phyloP scores from a whole-genome alignment of 371 early-diverging fungal species.

The Mortierella sp. region DNA sequence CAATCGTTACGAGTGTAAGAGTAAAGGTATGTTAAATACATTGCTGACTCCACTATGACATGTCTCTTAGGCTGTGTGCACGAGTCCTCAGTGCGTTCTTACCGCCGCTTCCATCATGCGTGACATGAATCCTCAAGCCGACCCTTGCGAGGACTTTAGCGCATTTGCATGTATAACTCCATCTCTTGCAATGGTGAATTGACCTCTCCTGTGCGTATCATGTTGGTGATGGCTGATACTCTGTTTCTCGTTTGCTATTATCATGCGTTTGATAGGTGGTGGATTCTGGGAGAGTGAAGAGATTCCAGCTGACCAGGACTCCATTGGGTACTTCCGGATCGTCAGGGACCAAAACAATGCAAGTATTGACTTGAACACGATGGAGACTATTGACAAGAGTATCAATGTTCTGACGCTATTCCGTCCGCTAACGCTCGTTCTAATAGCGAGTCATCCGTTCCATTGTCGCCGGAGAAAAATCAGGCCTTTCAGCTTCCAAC shows the following conservation, averaged over 20 bases:
- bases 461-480: conserved; percentile 18
- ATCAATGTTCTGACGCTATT: too few relatives aligned
- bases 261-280: conserved; percentile 56
- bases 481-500: conserved; percentile 3
- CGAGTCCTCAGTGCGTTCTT: conserved; percentile 66
- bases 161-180: conserved; percentile 61
- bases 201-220: background rate
- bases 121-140: conserved; percentile 56
- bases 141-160: conserved; percentile 69
- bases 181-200: too few relatives aligned
- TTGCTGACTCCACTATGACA: background rate
- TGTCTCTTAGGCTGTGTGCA: conserved; percentile 53
- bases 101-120: conserved; percentile 65
- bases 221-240: too few relatives aligned
- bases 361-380: conserved; percentile 22
- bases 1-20: background rate
- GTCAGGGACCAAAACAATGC: conserved; percentile 59
- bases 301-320: conserved; percentile 64
- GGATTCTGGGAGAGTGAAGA: conserved; percentile 59
- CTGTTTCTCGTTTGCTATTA: too few relatives aligned
- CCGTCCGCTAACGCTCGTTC: too few relatives aligned
- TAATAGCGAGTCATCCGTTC: conserved; percentile 47
- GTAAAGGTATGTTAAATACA: too few relatives aligned
- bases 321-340: conserved; percentile 55
- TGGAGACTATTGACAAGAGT: too few relatives aligned